phyloP scores from a whole-genome alignment of 768 basidiomycete genomes.

The Hericium alpestre region DNA sequence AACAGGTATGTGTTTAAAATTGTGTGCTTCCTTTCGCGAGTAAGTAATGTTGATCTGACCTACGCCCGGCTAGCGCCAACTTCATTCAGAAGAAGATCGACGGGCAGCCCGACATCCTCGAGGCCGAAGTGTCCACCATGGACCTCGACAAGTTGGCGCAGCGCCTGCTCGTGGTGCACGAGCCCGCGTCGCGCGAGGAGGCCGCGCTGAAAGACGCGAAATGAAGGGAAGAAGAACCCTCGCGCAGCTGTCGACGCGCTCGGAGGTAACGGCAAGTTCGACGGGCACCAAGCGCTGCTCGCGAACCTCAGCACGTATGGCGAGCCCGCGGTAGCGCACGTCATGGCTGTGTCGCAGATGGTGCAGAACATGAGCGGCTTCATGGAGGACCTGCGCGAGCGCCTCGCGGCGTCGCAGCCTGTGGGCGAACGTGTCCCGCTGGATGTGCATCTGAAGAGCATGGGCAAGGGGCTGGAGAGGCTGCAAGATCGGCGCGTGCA shows the following conservation, averaged over 20 bases:
- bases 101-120: no score
- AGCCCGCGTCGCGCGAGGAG: conserved; percentile 51
- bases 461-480: conserved; percentile 50
- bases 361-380: conserved; percentile 58
- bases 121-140: conserved; percentile 46
- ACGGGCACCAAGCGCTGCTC: conserved; percentile 43
- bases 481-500: conserved; percentile 47
- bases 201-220: conserved; percentile 31
- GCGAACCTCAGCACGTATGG: conserved; percentile 46
- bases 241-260: conserved; percentile 59
- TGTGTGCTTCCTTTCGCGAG: no score
- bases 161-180: conserved; percentile 44
- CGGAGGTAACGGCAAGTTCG: conserved; percentile 50
- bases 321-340: conserved; percentile 51
- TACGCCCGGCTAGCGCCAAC: no score
- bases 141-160: conserved; percentile 57
- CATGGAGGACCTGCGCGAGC: conserved; percentile 66
- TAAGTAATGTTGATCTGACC: no score
- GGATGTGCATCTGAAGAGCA: conserved; percentile 69
- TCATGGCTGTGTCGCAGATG: conserved; percentile 53
- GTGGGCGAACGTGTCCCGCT: conserved; percentile 49
- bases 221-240: conserved; percentile 48
- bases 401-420: conserved; percentile 59
- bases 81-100: no score
- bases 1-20: no score